Evolutionary conservation across 306 rosid species (phyloP), one percentile per base, ranked within the genome.

Genomic region (Glycine soja): DNA sequence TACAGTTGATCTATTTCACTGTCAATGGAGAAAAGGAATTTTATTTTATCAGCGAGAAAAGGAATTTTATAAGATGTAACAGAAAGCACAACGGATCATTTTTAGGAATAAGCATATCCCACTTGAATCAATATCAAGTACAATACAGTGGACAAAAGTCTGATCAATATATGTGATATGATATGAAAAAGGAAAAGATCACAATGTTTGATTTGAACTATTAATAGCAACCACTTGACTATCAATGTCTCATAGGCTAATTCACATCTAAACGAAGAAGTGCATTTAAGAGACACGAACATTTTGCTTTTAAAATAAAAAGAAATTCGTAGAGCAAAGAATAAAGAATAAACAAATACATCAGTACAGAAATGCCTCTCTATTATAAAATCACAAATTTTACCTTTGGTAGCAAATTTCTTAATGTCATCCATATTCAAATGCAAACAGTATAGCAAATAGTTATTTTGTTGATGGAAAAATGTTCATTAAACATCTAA

Each of bases 1-100:
- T 85, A 85, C 89, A 93, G 75, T 81, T 93, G 97, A 88, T 93
- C 97, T 59, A 93, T 86, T 89, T 90, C 97, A 87, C 97, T 93
- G 91, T 86, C 54, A 82, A 83, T 72, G 61, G 70, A 84, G 57
- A 62, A 65, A 80, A 79, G 42, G 10, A 79, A 16, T 64, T 84
- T n/a, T n/a, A n/a, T n/a, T n/a, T n/a, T n/a, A n/a, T n/a, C n/a
- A n/a, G n/a, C n/a, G 70, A 84, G 57, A 62, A 65, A 80, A 79
- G 42, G 10, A 79, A 16, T 64, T 58, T 1, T 16, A 80, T 77
- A 58, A 83, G 73, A 86, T 75, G 50, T 58, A 74, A 72, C 15
- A 59, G 48, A 67, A 87, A 74, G 64, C 15, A 65, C 6, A 64
- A 36, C 68, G 34, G 19, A 43, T 46, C 66, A 53, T 30, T 72